These are phyloP conservation scores for Sodiomyces alkalinus DNA, from an alignment of 2,329 filamentous ascomycete species.

Conservation along the genomic window DNA sequence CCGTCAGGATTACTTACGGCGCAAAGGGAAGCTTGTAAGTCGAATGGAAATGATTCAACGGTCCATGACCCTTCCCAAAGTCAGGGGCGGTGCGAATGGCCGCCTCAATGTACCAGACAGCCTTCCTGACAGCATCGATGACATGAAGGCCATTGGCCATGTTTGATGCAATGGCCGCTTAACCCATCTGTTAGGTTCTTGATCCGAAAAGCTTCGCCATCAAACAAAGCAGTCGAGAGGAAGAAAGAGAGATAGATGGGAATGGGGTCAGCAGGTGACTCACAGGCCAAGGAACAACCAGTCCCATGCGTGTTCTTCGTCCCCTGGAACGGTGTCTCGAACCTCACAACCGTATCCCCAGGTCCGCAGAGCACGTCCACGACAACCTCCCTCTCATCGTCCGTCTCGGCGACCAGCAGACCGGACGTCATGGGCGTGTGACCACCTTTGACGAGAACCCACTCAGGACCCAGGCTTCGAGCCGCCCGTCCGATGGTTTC, in stretches of 20 bases:
- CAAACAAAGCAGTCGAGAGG: neutral
- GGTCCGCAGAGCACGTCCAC: constrained; percentile 62
- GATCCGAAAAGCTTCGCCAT: too few species aligned
- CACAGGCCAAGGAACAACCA: constrained; percentile 82
- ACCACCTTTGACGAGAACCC: constrained; percentile 80
- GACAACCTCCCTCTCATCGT: constrained; percentile 48
- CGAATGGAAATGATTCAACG: constrained; percentile 68
- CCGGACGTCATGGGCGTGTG: constrained; percentile 65
- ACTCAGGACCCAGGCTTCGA: constrained; percentile 54
- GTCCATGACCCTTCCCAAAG: constrained; percentile 53
- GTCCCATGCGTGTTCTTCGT: constrained; percentile 86
- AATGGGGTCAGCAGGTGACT: too few species aligned
- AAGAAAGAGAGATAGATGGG: neutral
- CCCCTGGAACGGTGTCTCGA: constrained; percentile 56
- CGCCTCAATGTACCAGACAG: constrained; percentile 55
- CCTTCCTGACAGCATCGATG: constrained; percentile 45
- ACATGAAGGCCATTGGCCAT: constrained; percentile 44
- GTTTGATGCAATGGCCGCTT: constrained; percentile 62
- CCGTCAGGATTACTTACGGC: constrained; percentile 41
- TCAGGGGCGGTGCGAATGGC: constrained; percentile 51
- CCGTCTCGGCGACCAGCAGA: constrained; percentile 38
- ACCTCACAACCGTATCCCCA: constrained; percentile 35
- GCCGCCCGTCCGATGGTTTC: constrained; percentile 53
- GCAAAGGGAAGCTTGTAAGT: constrained; percentile 52
- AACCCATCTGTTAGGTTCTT: constrained; percentile 1